Evolutionary conservation across 306 rosid species (phyloP).

Genomic region (Sicyos baderoa): DNA sequence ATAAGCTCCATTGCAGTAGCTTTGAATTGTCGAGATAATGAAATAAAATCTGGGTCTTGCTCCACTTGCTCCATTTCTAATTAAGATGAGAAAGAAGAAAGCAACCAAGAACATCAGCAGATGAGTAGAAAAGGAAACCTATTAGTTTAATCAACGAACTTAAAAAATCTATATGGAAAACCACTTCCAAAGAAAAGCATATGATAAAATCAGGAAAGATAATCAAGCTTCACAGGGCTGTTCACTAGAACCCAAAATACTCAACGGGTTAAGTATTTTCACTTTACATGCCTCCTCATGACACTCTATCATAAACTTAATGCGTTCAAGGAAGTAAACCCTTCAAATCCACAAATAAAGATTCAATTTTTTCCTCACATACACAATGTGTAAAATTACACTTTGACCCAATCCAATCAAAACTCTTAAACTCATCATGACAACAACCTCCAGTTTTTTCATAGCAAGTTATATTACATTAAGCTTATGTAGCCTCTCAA

Average conservation of each 20-base stretch:
- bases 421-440: background rate
- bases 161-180: constrained; percentile 1
- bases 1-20: constrained; percentile 86
- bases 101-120: constrained; percentile 34
- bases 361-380: background rate
- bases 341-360: constrained; percentile 6
- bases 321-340: background rate
- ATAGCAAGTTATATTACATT: background rate
- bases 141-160: constrained; percentile 12
- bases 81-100: constrained; percentile 31
- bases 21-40: constrained; percentile 85
- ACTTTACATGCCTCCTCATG: background rate
- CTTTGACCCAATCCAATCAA: background rate
- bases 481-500: background rate
- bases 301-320: background rate
- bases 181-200: constrained; percentile 9
- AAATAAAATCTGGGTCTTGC: constrained; percentile 78
- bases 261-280: background rate
- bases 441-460: background rate
- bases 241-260: constrained; percentile 4
- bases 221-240: background rate
- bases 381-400: background rate
- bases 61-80: constrained; percentile 92
- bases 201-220: background rate
- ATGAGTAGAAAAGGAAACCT: constrained; percentile 23